Evolutionary conservation across 2,329 filamentous ascomycete species (phyloP), one percentile per base, ranked within the genome.

Genomic region (Cadophora gregata): DNA sequence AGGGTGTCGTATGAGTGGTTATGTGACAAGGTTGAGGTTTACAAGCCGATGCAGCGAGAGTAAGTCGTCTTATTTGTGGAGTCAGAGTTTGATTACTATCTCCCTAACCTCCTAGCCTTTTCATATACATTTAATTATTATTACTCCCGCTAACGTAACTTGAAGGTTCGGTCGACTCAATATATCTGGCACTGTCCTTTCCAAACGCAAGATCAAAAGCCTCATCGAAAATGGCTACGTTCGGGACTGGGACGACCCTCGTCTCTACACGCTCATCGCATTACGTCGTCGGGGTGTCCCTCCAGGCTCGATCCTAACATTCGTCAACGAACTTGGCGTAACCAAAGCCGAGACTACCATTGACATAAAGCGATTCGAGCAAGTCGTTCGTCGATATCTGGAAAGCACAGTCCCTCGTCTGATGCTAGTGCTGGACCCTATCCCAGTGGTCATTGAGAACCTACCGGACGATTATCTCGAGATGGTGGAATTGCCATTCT

Each of bases 11-110:
- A 98, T 76, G 94, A 98, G 76, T 98, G 87, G 88, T 83, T 98
- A 38, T 92, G 96, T 78, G 89, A 93, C 79, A 86, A 87, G 12
- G 83, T 97, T 16, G 92, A 89, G 38, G 89, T 96, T 65, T 97
- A 96, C 79, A 87, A 93, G 75, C 93, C 95, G 0, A 97, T 97
- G 93, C 95, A 98, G 84, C 85, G 95, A 78, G 94, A 97, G 80
- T 96, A 86, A n/a, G n/a, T n/a, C n/a, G n/a, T n/a, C n/a, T n/a
- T n/a, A n/a, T n/a, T n/a, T n/a, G n/a, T n/a, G n/a, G n/a, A n/a
- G n/a, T n/a, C n/a, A n/a, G n/a, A n/a, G n/a, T n/a, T n/a, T n/a
- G n/a, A n/a, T n/a, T n/a, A n/a, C n/a, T n/a, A n/a, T n/a, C n/a
- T n/a, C n/a, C n/a, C n/a, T n/a, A n/a, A n/a, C n/a, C n/a, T n/a